Conservation (phyloP, 768 basidiomycete genomes). For the Tulasnella sp. region DNA sequence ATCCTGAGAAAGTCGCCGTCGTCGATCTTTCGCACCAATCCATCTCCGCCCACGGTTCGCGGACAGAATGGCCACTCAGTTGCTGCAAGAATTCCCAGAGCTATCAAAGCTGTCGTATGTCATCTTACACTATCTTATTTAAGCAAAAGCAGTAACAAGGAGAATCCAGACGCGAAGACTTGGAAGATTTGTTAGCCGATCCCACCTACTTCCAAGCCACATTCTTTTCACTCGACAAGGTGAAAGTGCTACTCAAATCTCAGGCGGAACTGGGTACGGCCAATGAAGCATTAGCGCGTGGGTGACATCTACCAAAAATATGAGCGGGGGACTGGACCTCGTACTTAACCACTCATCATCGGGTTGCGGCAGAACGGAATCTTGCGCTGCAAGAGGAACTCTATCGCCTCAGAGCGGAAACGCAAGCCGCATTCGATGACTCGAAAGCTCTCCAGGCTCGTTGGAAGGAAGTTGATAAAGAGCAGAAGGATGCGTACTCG, state of each 20-base stretch:
- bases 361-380: constrained; percentile 63
- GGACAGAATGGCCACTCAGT: constrained; percentile 26
- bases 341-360: background rate
- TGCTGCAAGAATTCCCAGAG: constrained; percentile 68
- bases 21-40: no score
- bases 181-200: constrained; percentile 87
- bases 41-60: background rate
- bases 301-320: constrained; percentile 42
- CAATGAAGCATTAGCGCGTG: constrained; percentile 86
- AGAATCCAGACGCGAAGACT: constrained; percentile 71
- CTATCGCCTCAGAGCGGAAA: constrained; percentile 75
- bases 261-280: constrained; percentile 80
- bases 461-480: constrained; percentile 86
- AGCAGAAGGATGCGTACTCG: constrained; percentile 88
- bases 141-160: background rate
- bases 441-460: constrained; percentile 78
- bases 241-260: constrained; percentile 72
- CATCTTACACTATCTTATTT: background rate
- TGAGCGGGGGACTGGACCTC: background rate
- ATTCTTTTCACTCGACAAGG: constrained; percentile 75
- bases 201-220: constrained; percentile 84
- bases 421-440: constrained; percentile 84
- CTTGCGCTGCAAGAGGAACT: constrained; percentile 74
- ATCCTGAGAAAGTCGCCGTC: no score
- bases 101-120: constrained; percentile 71